Percentiles rank a stretch among this genome's conserved stretches.
These are phyloP conservation scores for Letharia columbiana DNA, from an alignment of 495 filamentous ascomycete genomes.

Conservation along the genomic window DNA sequence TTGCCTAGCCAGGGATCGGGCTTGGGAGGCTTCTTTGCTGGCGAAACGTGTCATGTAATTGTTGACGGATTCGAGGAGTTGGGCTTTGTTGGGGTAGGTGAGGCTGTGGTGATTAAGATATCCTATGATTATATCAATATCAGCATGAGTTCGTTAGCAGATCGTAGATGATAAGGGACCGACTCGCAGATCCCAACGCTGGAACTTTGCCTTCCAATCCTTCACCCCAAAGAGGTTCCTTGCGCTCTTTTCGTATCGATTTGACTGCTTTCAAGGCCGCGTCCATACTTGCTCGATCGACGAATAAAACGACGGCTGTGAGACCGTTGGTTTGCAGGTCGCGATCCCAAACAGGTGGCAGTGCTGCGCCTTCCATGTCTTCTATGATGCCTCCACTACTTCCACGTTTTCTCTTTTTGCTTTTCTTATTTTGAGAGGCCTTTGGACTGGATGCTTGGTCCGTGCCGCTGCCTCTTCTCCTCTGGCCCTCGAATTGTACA, in stretches of 20 bases:
- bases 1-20: conserved; percentile 51
- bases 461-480: conserved; percentile 24
- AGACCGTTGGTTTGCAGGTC: conserved; percentile 60
- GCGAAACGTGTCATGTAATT: conserved; percentile 71
- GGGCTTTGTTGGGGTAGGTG: conserved; percentile 55
- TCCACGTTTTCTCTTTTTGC: conserved; percentile 62
- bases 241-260: conserved; percentile 49
- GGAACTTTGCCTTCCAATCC: conserved; percentile 47
- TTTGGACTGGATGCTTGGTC: conserved; percentile 17
- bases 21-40: conserved; percentile 55
- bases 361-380: conserved; percentile 40
- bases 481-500: conserved; percentile 57
- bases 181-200: conserved; percentile 48
- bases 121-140: conserved; percentile 30
- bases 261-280: conserved; percentile 62
- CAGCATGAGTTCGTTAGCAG: conserved; percentile 4
- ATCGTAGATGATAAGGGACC: conserved; percentile 6
- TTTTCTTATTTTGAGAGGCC: conserved; percentile 38
- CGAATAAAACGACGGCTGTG: conserved; percentile 72
- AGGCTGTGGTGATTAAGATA: conserved; percentile 56
- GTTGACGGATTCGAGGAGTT: conserved; percentile 63
- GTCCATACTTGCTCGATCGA: conserved; percentile 67
- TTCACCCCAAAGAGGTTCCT: conserved; percentile 56
- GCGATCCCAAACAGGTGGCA: conserved; percentile 71
- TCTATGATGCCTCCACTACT: conserved; percentile 29